phyloP scores from a whole-genome alignment of 768 basidiomycete genomes.

The Mycena albidolilacea region DNA sequence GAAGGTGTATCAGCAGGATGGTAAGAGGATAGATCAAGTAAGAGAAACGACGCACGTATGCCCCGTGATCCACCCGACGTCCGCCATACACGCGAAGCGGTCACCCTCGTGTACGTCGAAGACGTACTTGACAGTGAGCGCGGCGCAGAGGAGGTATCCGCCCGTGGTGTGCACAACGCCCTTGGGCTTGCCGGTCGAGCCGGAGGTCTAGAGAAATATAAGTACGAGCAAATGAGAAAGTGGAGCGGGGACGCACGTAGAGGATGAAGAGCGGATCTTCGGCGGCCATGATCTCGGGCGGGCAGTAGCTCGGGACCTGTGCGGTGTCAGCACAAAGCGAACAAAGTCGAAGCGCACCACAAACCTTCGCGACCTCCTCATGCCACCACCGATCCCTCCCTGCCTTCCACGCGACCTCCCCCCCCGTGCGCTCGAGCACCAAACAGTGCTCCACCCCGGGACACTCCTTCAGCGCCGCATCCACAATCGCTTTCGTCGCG shows the following conservation, averaged over 20 bases:
- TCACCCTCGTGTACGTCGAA: constrained; percentile 99
- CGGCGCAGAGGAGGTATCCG: constrained; percentile 93
- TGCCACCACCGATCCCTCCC: constrained; percentile 98
- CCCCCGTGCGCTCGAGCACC: constrained; percentile 91
- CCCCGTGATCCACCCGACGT: constrained; percentile 99
- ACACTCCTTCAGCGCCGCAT: constrained; percentile 88
- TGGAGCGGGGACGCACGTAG: constrained; percentile 74
- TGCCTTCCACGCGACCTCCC: constrained; percentile 81
- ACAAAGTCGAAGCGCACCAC: background rate
- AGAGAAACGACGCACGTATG: constrained; percentile 70
- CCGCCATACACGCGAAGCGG: constrained; percentile 98
- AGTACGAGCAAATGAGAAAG: background rate
- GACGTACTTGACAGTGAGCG: constrained; percentile 95
- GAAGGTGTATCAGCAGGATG: background rate
- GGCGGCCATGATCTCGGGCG: constrained; percentile 88
- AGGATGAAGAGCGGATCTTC: constrained; percentile 99
- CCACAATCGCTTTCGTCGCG: constrained; percentile 94
- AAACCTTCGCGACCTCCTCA: constrained; percentile 86
- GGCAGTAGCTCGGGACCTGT: constrained; percentile 90
- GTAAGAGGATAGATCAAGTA: background rate
- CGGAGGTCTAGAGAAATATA: constrained; percentile 77
- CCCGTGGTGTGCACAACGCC: constrained; percentile 94
- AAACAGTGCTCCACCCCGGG: constrained; percentile 92
- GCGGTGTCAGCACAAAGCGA: constrained; percentile 61
- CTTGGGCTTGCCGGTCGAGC: constrained; percentile 96